Conservation (phyloP, 2,329 filamentous ascomycete species). For the Colletotrichum magnum region DNA sequence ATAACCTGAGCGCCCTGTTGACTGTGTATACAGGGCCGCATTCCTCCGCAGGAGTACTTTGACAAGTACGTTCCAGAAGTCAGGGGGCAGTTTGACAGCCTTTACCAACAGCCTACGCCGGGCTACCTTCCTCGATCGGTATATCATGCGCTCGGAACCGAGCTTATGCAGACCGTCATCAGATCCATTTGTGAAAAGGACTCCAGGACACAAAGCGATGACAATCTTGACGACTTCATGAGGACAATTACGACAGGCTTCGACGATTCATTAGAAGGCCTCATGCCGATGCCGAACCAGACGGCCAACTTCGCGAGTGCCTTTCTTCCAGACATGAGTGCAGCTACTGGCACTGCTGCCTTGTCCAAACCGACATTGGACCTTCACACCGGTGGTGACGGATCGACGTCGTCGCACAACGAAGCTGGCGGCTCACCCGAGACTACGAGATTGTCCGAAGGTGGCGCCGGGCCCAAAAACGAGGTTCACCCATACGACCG, state of each 20-base stretch:
- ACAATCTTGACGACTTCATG: conserved; percentile 38
- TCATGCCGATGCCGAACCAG: conserved; percentile 2
- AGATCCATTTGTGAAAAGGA: conserved; percentile 42
- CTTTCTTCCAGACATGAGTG: background rate
- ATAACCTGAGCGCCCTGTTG: conserved; percentile 31
- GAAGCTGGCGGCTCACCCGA: background rate
- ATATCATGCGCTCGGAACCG: conserved; percentile 59
- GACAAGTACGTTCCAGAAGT: conserved; percentile 58
- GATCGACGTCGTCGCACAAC: background rate
- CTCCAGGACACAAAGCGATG: conserved; percentile 2
- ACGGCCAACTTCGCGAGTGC: background rate
- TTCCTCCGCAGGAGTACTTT: conserved; percentile 55
- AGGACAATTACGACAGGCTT: conserved; percentile 28
- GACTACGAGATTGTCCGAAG: conserved; percentile 21
- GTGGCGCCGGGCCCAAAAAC: conserved; percentile 47
- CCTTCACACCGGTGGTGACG: background rate
- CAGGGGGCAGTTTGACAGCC: conserved; percentile 57
- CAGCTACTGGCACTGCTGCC: background rate
- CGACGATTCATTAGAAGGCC: conserved; percentile 8
- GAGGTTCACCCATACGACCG: conserved; percentile 61
- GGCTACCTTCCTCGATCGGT: conserved; percentile 49
- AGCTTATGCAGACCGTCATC: conserved; percentile 58
- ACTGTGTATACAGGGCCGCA: conserved; percentile 50
- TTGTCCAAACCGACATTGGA: background rate
- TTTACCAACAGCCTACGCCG: conserved; percentile 52